A percentile compares a stretch with the other conserved stretches of the same genome.
phyloP scores from a whole-genome alignment of 768 basidiomycete genomes.

The Gyrodon lividus region DNA sequence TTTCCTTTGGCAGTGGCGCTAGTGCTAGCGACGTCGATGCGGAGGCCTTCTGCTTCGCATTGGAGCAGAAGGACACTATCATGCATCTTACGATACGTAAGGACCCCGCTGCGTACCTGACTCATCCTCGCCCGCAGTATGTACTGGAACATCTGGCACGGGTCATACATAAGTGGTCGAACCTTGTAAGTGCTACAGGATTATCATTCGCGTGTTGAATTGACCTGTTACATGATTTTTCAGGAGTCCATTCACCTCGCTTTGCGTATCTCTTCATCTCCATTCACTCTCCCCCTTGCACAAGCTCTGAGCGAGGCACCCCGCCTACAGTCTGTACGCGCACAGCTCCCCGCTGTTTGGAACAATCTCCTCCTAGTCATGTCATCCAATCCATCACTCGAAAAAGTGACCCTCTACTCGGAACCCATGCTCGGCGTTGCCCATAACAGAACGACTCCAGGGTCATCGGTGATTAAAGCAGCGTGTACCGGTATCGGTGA shows the following conservation, averaged over 20 bases:
- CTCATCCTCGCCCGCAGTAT: conserved; percentile 44
- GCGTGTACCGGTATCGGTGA: conserved; percentile 4
- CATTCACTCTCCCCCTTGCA: conserved; percentile 27
- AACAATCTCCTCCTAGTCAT: conserved; percentile 51
- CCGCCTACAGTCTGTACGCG: conserved; percentile 47
- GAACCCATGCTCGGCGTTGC: conserved; percentile 20
- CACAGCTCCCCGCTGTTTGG: conserved; percentile 60
- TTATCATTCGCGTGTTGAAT: neutral
- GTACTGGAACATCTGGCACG: conserved; percentile 47
- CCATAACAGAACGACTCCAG: conserved; percentile 2
- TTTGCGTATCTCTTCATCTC: conserved; percentile 51
- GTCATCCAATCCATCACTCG: conserved; percentile 46
- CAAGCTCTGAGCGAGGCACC: conserved; percentile 41
- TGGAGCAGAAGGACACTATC: conserved; percentile 39
- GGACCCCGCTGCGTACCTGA: conserved; percentile 50
- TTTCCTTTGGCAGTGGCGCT: neutral
- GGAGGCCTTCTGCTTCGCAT: conserved; percentile 40
- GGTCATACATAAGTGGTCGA: conserved; percentile 42
- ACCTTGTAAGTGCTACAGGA: conserved; percentile 42
- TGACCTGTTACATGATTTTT: conserved; percentile 1
- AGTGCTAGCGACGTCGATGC: conserved; percentile 17
- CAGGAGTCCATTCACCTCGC: conserved; percentile 56
- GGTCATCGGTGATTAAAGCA: conserved; percentile 14
- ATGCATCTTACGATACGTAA: conserved; percentile 54
- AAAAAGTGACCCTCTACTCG: conserved; percentile 42